Conservation (phyloP, 257 asterid genomes). For the Solanum commersonii region DNA sequence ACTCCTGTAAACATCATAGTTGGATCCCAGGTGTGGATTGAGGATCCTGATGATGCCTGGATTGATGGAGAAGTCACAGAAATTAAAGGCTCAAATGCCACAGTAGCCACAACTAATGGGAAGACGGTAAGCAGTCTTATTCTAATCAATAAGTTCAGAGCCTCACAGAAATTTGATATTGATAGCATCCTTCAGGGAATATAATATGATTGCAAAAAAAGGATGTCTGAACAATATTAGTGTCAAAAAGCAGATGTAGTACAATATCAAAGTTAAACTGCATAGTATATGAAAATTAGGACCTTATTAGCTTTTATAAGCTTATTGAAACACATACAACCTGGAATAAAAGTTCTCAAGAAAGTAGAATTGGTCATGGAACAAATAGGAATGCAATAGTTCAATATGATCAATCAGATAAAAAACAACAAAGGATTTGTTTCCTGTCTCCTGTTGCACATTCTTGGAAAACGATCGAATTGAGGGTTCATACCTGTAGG, state of each 20-base stretch:
- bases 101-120: conserved; percentile 50
- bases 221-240: not conserved
- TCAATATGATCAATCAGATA: not conserved
- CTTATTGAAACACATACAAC: not conserved
- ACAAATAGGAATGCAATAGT: not conserved
- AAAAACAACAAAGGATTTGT: not conserved
- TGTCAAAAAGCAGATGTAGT: not conserved
- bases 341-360: not conserved
- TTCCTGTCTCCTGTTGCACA: not conserved
- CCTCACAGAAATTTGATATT: not conserved
- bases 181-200: not conserved
- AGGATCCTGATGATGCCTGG: conserved; percentile 84
- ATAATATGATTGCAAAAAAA: not conserved
- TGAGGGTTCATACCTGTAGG: not conserved
- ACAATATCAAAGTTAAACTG: not conserved
- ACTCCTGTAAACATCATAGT: conserved; percentile 85
- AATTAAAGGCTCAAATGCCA: conserved; percentile 61
- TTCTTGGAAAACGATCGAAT: not conserved
- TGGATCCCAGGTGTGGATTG: conserved; percentile 90
- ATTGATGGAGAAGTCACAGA: conserved; percentile 69
- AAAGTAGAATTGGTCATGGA: not conserved
- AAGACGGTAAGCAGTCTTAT: conserved; percentile 46
- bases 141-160: not conserved
- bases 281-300: not conserved
- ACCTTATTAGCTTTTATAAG: not conserved